A percentile compares a stretch with the other conserved stretches of the same genome.
Evolutionary conservation across 768 basidiomycete genomes (phyloP).

Genomic region (Pleurotus tuoliensis): DNA sequence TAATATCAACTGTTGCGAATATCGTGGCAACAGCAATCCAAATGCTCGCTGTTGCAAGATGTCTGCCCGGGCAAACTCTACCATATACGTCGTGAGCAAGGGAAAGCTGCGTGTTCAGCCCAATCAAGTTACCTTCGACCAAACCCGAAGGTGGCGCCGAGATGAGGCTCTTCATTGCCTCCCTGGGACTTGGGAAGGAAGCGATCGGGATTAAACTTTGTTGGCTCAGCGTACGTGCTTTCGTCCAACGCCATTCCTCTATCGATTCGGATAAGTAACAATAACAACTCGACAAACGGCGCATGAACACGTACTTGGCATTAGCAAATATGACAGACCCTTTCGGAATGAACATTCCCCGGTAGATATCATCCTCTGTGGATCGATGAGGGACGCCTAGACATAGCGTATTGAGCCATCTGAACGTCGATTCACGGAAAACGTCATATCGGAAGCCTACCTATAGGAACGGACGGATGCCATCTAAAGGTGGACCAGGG

Average conservation of each 20-base stretch:
- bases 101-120: not conserved
- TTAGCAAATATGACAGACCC: constrained; percentile 16
- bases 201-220: constrained; percentile 2
- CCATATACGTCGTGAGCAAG: not conserved
- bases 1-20: constrained; percentile 41
- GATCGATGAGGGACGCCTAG: not conserved
- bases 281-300: too few species aligned
- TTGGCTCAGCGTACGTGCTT: not conserved
- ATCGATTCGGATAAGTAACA: not conserved
- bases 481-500: constrained; percentile 27
- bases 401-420: not conserved
- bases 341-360: constrained; percentile 17
- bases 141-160: constrained; percentile 22
- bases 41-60: constrained; percentile 44
- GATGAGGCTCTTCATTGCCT: constrained; percentile 20
- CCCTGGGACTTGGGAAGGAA: constrained; percentile 13
- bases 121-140: constrained; percentile 3
- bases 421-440: constrained; percentile 10
- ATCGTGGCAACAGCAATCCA: constrained; percentile 44
- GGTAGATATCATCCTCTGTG: constrained; percentile 16
- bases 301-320: not conserved
- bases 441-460: not conserved
- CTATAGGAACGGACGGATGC: constrained; percentile 44
- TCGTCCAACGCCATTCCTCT: constrained; percentile 3
- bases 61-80: constrained; percentile 52